phyloP scores from a whole-genome alignment of 2,329 filamentous ascomycete species.

The Penicillium sp. region DNA sequence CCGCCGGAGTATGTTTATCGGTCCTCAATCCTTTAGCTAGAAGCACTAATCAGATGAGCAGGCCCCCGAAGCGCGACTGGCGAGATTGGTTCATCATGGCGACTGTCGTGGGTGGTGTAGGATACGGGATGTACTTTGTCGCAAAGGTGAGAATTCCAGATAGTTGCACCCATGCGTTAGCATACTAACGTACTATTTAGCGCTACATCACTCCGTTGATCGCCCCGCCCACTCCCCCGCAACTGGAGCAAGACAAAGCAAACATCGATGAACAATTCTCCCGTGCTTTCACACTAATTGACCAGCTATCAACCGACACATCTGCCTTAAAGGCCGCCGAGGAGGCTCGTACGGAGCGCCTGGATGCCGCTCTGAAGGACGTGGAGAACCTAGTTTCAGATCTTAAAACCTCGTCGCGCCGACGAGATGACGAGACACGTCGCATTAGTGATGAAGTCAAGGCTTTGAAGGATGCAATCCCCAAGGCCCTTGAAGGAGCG shows the following conservation, averaged over 20 bases:
- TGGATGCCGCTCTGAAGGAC: constrained; percentile 78
- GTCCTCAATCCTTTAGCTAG: not conserved
- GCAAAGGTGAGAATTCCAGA: constrained; percentile 64
- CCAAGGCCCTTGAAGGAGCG: constrained; percentile 82
- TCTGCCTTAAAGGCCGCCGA: constrained; percentile 83
- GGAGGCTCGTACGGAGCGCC: constrained; percentile 73
- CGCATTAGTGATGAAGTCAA: constrained; percentile 83
- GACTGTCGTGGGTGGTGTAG: constrained; percentile 83
- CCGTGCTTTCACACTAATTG: constrained; percentile 83
- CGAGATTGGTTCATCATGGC: constrained; percentile 99
- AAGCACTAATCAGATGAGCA: constrained; percentile 21
- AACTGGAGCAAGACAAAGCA: constrained; percentile 90
- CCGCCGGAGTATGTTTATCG: constrained; percentile 51
- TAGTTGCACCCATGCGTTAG: not conserved
- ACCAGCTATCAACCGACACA: constrained; percentile 89
- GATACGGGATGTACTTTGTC: constrained; percentile 83
- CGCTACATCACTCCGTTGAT: constrained; percentile 90
- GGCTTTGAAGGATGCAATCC: constrained; percentile 77
- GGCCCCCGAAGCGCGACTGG: constrained; percentile 81
- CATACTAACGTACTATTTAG: constrained; percentile 43
- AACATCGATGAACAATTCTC: constrained; percentile 91
- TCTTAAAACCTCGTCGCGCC: constrained; percentile 75
- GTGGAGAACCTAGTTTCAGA: constrained; percentile 80
- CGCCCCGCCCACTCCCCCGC: constrained; percentile 87
- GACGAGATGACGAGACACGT: constrained; percentile 83